Base-by-base conservation (phyloP, 257 asterid species). In the Solanum tarijense region DNA sequence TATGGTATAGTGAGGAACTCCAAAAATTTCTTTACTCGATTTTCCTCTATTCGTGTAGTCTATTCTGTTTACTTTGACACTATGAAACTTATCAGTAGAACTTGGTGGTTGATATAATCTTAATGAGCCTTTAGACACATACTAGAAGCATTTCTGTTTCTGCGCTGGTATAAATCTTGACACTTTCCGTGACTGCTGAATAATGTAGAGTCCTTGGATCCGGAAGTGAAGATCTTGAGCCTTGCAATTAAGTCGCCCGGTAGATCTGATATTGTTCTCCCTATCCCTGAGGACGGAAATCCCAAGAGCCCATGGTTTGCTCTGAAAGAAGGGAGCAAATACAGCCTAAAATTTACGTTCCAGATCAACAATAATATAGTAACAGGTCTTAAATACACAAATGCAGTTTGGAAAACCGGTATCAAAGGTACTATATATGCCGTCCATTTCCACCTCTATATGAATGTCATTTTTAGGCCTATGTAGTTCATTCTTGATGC, bases 401-500 rank as follows among this genome's bases (percentile, higher is more conserved):
- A 93, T 92, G 88, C 94, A 4, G 98, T 94, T 58, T 94, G 98
- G 98, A 94, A 94, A 91, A 92, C 98, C 11, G 98, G 95, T 84
- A 89, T 94, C 43, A 93, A 89, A 93, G 98, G 96, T 94, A 90
- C 36, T 29, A 43, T 29, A 29, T 29, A 29, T 23, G 20, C 25
- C 36, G 16, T 16, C 32, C 29, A 62, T 75, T 46, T 34, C 68
- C 23, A 75, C 60, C 60, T 88, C 18, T 66, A 27, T 83, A 14
- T 73, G 8, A 27, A 12, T 21, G 36, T 83, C 20, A 23, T 5
- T 68, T 34, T 72, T 36, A 46, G 84, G 83, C 83, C 5, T 31
- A 27, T 29, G 9, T 27, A 25, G 31, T 48, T 25, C 7, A 31
- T 86, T 62, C 31, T 23, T 75, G 13, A 25, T 39, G 83, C 7